A percentile compares a stretch with the other conserved stretches of the same genome.
phyloP scores from a whole-genome alignment of 139 green algal genomes.

The Auxenochlorella protothecoides region DNA sequence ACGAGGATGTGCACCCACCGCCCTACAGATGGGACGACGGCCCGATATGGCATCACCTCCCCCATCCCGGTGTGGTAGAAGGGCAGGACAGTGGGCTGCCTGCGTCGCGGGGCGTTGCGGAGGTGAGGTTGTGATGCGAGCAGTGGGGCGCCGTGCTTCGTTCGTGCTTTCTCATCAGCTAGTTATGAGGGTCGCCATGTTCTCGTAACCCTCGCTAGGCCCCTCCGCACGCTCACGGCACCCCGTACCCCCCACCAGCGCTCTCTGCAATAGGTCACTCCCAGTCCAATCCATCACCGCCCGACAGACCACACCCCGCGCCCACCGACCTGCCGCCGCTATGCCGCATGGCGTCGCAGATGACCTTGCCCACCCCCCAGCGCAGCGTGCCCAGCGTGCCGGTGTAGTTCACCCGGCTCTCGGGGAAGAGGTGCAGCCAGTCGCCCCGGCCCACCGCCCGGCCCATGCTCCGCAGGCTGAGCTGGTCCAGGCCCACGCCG shows the following conservation, averaged over 20 bases:
- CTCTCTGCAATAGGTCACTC: no score
- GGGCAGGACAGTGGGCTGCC: constrained; percentile 61
- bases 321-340: constrained; percentile 22
- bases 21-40: constrained; percentile 32
- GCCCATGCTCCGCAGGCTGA: constrained; percentile 43
- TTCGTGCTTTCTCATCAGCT: no score
- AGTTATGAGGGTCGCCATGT: no score
- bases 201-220: no score
- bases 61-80: constrained; percentile 79
- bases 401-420: constrained; percentile 60
- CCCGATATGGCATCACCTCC: constrained; percentile 45
- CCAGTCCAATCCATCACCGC: no score
- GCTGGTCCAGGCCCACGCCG: constrained; percentile 54
- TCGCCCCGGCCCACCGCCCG: constrained; percentile 32
- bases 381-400: constrained; percentile 54
- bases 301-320: background rate
- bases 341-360: constrained; percentile 47
- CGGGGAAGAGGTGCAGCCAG: constrained; percentile 87
- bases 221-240: no score
- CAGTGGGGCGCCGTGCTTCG: no score
- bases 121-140: no score
- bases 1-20: constrained; percentile 45
- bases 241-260: no score
- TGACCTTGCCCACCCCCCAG: constrained; percentile 65
- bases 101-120: constrained; percentile 7